phyloP scores from a whole-genome alignment of 169 alveolate species.

The Plasmodium knowlesi region DNA sequence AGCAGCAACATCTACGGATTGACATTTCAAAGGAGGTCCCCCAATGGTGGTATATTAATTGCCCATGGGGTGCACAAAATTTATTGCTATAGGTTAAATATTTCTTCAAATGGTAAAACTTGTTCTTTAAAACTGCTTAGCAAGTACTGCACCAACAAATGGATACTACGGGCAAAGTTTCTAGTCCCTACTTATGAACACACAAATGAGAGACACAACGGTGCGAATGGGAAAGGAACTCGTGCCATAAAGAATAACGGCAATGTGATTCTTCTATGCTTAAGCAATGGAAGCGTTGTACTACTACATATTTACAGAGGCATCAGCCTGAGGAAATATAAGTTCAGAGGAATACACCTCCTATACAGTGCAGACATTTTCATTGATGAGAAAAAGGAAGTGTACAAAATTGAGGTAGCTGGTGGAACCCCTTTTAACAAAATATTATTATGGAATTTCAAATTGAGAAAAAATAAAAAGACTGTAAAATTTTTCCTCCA shows the following conservation, averaged over 20 bases:
- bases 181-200: not conserved
- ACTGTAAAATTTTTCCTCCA: not conserved
- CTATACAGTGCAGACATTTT: slow-evolving; percentile 70
- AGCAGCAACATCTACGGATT: slow-evolving; percentile 70
- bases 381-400: slow-evolving; percentile 18
- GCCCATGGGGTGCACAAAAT: slow-evolving; percentile 74
- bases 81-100: slow-evolving; percentile 6
- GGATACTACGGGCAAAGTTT: slow-evolving; percentile 38
- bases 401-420: slow-evolving; percentile 15
- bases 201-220: not conserved
- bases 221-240: not conserved
- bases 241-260: not conserved
- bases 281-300: slow-evolving; percentile 61
- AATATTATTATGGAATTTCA: slow-evolving; percentile 46
- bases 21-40: not conserved
- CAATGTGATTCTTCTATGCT: slow-evolving; percentile 4
- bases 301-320: slow-evolving; percentile 50
- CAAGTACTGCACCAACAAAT: slow-evolving; percentile 52
- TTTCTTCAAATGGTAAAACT: not conserved
- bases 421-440: slow-evolving; percentile 74
- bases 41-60: slow-evolving; percentile 24
- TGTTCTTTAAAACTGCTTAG: not conserved
- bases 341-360: slow-evolving; percentile 51
- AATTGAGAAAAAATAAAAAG: not conserved
- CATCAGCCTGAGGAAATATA: slow-evolving; percentile 10